Evolutionary conservation across 352 stramenopile species (phyloP), one percentile per base, ranked within the genome.

Genomic region (Globisporangium lucens): DNA sequence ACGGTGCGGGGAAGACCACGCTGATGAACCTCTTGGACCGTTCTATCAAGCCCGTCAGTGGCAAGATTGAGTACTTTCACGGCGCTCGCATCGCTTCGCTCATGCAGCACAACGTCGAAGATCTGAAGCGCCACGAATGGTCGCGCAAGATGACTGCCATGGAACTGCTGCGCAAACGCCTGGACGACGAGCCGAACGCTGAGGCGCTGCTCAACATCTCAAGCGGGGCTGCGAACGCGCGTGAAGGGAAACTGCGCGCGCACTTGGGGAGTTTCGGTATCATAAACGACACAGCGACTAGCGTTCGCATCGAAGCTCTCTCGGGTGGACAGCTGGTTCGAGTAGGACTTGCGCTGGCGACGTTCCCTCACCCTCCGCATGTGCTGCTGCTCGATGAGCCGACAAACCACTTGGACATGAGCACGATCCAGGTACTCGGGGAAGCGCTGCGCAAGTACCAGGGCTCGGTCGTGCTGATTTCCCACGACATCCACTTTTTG

Each of bases 341-440:
- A 4, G 75, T 82, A 5, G 77, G 77, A 3, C 56, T 90, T 10
- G 80, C 80, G 10, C 81, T 63, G 60, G 69, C 82, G 24, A 90
- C 78, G 41, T 85, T 80, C 35, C 93, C 92, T 15, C 90, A 98
- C 67, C 71, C 98, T 0, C 91, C 91, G 6, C 96, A 98, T 68
- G 75, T 97, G 27, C 75, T 98, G 36, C 74, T 98, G 17, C 78
- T 98, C 24, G 91, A 98, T 79, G 92, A 98, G 60, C 93, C 94
- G 9, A 98, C 92, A 22, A 98, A 96, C 63, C 85, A 94, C 69
- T 87, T 97, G 63, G 94, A 98, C 75, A 98, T 98, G 89, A 80
- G 76, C 65, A 90, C 83, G 49, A 91, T 96, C 56, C 76, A 97
- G 24, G 77, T 90, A 58, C 55, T 97, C 3, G 76, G 74, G 6